Evolutionary conservation across 208 protist species (phyloP).

Genomic region (Crithidia mellificae): DNA sequence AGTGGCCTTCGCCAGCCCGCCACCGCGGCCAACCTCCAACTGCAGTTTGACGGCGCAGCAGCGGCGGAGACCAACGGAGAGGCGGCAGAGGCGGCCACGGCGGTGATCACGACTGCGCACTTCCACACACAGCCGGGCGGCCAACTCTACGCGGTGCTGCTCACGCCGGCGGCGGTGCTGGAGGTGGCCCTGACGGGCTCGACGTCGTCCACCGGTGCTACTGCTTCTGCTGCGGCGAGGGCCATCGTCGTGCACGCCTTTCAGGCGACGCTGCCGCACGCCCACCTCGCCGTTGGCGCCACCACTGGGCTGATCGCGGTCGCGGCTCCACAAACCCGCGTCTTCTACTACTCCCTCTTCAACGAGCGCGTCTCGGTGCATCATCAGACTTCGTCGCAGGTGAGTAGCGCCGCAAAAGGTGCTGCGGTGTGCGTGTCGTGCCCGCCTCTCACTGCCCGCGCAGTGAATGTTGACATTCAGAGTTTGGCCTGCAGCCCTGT

Average conservation of each 20-base stretch:
- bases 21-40: background rate
- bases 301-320: constrained; percentile 69
- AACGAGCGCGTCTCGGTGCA: constrained; percentile 18
- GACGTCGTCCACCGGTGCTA: background rate
- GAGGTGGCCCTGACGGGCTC: constrained; percentile 41
- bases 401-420: no score
- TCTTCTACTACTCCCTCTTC: constrained; percentile 53
- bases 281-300: constrained; percentile 47
- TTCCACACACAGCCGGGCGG: constrained; percentile 48
- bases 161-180: constrained; percentile 53
- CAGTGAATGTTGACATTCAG: constrained; percentile 52
- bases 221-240: no score
- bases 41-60: background rate
- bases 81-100: background rate
- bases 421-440: constrained; percentile 4
- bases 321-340: constrained; percentile 46
- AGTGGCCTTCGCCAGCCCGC: no score
- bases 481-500: constrained; percentile 64
- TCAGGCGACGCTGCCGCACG: constrained; percentile 18
- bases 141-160: constrained; percentile 64
- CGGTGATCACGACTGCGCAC: constrained; percentile 29
- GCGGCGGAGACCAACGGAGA: no score
- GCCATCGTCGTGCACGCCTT: constrained; percentile 50
- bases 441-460: constrained; percentile 14
- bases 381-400: no score